Conservation (phyloP, 176 grass and related monocot genomes). For the Zizania latifolia region DNA sequence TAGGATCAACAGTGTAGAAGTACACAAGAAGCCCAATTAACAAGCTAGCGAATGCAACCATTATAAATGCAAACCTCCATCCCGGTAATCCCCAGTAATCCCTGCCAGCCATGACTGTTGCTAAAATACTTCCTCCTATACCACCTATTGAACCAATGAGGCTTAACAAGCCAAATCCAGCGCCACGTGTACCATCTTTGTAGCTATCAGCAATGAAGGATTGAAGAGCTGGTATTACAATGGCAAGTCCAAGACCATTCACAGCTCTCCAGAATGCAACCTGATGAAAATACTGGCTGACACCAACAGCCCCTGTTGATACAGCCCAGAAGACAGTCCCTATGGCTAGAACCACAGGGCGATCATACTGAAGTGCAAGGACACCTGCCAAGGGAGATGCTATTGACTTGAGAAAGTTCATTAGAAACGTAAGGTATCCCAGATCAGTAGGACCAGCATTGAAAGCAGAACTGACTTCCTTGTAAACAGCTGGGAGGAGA, state of each 20-base stretch:
- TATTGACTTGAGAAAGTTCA: constrained; percentile 91
- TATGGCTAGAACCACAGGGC: constrained; percentile 64
- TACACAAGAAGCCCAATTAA: constrained; percentile 78
- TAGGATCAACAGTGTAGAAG: constrained; percentile 77
- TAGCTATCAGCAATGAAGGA: constrained; percentile 99
- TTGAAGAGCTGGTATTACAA: constrained; percentile 84
- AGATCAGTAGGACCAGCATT: constrained; percentile 90
- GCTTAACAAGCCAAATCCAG: constrained; percentile 74
- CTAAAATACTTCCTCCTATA: constrained; percentile 82
- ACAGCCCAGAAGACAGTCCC: constrained; percentile 84
- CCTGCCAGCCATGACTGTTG: constrained; percentile 73
- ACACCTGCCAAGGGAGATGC: constrained; percentile 84
- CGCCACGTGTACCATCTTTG: constrained; percentile 63
- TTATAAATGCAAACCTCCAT: constrained; percentile 81
- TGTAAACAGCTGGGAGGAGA: constrained; percentile 95
- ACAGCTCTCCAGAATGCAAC: constrained; percentile 89
- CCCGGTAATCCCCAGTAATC: constrained; percentile 70
- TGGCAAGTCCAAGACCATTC: constrained; percentile 92
- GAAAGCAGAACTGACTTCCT: constrained; percentile 94
- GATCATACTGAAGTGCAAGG: constrained; percentile 81
- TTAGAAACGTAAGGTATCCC: constrained; percentile 90
- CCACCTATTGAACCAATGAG: constrained; percentile 79
- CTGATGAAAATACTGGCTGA: constrained; percentile 69
- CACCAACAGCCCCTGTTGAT: constrained; percentile 82
- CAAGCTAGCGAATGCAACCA: constrained; percentile 75